Evolutionary conservation across 768 basidiomycete species (phyloP), one percentile per base, ranked within the genome.

Genomic region (Hydnum rufescens): DNA sequence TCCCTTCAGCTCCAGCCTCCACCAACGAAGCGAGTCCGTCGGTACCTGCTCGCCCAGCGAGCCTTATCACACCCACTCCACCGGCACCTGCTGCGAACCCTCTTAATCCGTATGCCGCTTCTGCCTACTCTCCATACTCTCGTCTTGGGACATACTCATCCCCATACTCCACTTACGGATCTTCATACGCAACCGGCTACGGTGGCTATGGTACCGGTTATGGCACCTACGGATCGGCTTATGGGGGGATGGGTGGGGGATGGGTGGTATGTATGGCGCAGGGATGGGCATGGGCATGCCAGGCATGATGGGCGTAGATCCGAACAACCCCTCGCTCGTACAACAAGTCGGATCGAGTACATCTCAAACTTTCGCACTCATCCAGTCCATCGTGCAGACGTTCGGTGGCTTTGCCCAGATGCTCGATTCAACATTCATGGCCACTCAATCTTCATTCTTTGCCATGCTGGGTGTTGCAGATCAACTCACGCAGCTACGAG

Each of bases 341-440:
- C 87, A 90, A 61, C 78, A 84, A 0, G 80, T 96, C 55, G 89
- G 95, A 67, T 64, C 77, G 4, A 83, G 86, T 5, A 99, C 93
- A 1, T 81, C 85, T 51, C 81, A 85, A 53, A 96, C 93, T 2
- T 99, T 99, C 61, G 74, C 82, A 28, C 78, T 99, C 53, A 71
- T 99, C 28, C 90, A 96, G 59, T 86, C 84, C 6, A 82, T 99
- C 62, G 93, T 99, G 43, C 85, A 88, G 60, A 95, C 92, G 3
- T 93, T 97, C 66, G 73, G 79, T 0, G 92, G 92, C 23, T 80
- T 99, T 56, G 82, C 93, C 0, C 93, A 97, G 64, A 92, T 99
- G 78, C 80, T 99, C 62, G 93, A 97, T 65, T 81, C 78, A 31
- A 97, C 93, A 3, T 96, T 93, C 67, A 85, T 96, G 81, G 93